Percentiles rank a stretch among this genome's conserved stretches.
Conservation (phyloP, 2,329 filamentous ascomycete species). For the Aspergillus proliferans region DNA sequence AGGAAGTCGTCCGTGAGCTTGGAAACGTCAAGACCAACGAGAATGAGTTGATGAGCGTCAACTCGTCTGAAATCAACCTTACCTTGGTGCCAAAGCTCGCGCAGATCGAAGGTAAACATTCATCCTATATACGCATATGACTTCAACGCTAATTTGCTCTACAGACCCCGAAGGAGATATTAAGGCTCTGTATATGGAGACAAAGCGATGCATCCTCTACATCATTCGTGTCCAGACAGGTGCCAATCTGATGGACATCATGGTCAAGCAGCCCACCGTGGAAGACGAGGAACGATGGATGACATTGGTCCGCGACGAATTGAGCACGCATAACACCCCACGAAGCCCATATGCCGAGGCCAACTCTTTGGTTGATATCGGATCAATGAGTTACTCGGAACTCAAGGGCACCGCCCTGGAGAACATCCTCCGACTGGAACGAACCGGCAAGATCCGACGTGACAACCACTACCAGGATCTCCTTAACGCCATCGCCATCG, state of each 20-base stretch:
- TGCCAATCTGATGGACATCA: conserved; percentile 84
- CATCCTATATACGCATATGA: neutral
- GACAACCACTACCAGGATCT: conserved; percentile 94
- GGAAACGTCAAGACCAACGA: conserved; percentile 96
- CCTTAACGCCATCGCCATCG: conserved; percentile 92
- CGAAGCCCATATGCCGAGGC: conserved; percentile 84
- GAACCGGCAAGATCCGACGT: conserved; percentile 74
- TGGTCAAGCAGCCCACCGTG: conserved; percentile 77
- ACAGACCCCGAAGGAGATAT: conserved; percentile 83
- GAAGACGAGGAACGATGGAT: conserved; percentile 92
- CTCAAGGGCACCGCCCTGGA: conserved; percentile 90
- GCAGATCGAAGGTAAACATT: conserved; percentile 61
- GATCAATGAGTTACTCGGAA: conserved; percentile 80
- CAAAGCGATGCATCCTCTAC: conserved; percentile 92
- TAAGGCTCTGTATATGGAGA: conserved; percentile 95
- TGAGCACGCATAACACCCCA: conserved; percentile 60
- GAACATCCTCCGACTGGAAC: conserved; percentile 85
- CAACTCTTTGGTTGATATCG: conserved; percentile 79
- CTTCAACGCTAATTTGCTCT: neutral
- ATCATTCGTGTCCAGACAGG: conserved; percentile 96
- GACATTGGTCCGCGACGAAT: conserved; percentile 72
- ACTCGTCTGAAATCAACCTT: conserved; percentile 82
- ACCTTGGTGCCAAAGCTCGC: conserved; percentile 85
- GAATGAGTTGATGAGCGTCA: conserved; percentile 80
- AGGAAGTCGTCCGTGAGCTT: conserved; percentile 86